Percentiles rank a stretch among this genome's conserved stretches.
Evolutionary conservation across 2,329 filamentous ascomycete species (phyloP).

Genomic region (Xylaria sp.): DNA sequence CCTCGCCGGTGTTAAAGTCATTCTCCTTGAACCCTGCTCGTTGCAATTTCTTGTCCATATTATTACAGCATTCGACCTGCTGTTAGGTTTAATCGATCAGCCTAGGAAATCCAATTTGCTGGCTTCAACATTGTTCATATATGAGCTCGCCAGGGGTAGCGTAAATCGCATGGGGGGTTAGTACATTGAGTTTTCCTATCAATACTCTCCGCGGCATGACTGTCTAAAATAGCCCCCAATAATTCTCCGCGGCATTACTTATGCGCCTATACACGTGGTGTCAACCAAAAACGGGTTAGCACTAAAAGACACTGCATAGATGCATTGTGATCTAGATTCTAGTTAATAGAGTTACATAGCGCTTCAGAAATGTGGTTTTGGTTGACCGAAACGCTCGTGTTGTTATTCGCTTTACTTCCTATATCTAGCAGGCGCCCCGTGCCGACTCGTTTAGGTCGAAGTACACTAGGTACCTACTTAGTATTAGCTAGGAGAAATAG

Average conservation of each 20-base stretch:
- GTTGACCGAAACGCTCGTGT: no score
- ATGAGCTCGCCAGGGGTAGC: background rate
- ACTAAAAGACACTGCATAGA: background rate
- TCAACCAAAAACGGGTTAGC: background rate
- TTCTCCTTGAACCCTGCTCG: slow-evolving; percentile 23
- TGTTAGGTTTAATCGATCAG: background rate
- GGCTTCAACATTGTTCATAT: background rate
- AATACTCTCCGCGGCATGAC: background rate
- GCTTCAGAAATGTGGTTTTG: no score
- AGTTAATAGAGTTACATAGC: no score
- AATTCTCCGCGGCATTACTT: background rate
- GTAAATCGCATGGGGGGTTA: background rate
- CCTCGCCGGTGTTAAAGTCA: slow-evolving; percentile 20
- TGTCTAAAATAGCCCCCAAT: background rate
- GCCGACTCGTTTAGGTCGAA: no score
- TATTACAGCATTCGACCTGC: background rate
- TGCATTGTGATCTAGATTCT: no score
- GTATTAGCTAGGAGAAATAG: no score
- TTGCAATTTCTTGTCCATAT: slow-evolving; percentile 26
- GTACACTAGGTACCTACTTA: no score
- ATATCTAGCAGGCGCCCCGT: no score
- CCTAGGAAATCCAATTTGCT: background rate
- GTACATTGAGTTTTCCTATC: background rate
- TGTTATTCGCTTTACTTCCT: no score
- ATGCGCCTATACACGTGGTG: background rate